Conservation (phyloP, 2,329 filamentous ascomycete species). For the Penicillium hesseltinei region DNA sequence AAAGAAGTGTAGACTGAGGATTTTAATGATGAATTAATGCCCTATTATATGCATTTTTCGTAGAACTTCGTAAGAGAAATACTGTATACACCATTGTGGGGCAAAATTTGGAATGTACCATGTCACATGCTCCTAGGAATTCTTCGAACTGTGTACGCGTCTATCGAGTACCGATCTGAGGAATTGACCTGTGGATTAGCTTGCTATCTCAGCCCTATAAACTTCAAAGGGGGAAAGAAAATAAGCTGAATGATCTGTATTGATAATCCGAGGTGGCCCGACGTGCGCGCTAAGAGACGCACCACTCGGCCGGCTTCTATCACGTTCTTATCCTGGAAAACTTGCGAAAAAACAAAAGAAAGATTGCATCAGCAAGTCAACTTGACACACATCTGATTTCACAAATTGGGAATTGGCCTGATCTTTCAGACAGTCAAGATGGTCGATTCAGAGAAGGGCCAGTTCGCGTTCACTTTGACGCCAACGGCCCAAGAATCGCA, state of each 20-base stretch:
- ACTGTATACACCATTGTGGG: not conserved
- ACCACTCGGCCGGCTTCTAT: constrained; percentile 1
- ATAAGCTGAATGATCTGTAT: not conserved
- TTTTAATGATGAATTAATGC: not conserved
- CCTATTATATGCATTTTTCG: not conserved
- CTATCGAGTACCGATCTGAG: not conserved
- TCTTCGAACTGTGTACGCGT: not conserved
- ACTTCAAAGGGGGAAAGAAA: not conserved
- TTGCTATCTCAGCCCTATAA: not conserved
- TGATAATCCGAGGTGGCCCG: constrained; percentile 1
- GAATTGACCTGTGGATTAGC: not conserved
- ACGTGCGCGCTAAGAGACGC: not conserved
- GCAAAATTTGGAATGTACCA: not conserved
- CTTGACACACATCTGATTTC: not conserved
- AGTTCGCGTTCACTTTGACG: not conserved
- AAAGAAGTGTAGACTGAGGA: not conserved
- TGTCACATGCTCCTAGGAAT: not conserved
- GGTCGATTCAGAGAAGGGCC: not conserved
- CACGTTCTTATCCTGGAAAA: constrained; percentile 1
- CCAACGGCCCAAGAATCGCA: not conserved
- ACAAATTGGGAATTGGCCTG: not conserved
- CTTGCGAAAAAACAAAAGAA: not conserved
- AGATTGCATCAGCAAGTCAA: not conserved
- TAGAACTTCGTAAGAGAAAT: not conserved
- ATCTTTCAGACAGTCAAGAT: not conserved